Percentiles rank a stretch among this genome's conserved stretches.
These are phyloP conservation scores for Candida coquimbonensis DNA, from an alignment of 805 yeast species.

Conservation along the genomic window DNA sequence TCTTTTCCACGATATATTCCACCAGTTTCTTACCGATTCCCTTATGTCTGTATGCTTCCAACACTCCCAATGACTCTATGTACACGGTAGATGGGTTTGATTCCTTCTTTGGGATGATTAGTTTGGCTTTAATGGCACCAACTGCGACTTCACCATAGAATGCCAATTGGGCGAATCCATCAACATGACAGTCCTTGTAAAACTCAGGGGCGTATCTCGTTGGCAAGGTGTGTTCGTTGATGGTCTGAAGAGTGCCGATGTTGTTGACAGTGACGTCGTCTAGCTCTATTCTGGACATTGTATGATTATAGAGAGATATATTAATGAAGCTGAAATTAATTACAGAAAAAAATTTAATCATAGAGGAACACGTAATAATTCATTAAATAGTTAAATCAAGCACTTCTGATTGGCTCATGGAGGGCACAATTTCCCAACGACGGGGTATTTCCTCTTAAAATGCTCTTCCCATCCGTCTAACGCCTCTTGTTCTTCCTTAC, in stretches of 20 bases:
- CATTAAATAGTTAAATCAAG: too few relatives aligned
- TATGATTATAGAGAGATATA: slow-evolving; percentile 1
- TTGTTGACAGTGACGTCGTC: slow-evolving; percentile 59
- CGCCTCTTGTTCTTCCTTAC: slow-evolving; percentile 52
- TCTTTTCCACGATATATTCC: slow-evolving; percentile 47
- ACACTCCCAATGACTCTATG: slow-evolving; percentile 61
- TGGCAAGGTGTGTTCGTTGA: slow-evolving; percentile 48
- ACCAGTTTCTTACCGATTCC: slow-evolving; percentile 60
- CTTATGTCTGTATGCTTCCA: slow-evolving; percentile 51
- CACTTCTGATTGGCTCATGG: neutral
- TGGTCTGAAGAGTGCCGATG: slow-evolving; percentile 48
- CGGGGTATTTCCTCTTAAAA: slow-evolving; percentile 74
- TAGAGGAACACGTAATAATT: neutral
- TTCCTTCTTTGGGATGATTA: slow-evolving; percentile 37
- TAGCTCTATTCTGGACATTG: slow-evolving; percentile 30
- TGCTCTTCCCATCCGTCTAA: slow-evolving; percentile 81
- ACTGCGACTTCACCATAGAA: slow-evolving; percentile 63
- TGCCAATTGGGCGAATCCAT: slow-evolving; percentile 46
- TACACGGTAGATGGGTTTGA: slow-evolving; percentile 49
- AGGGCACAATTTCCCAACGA: slow-evolving; percentile 64
- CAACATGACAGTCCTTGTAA: slow-evolving; percentile 41
- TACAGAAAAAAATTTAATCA: neutral
- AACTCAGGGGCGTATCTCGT: slow-evolving; percentile 43
- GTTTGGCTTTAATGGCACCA: slow-evolving; percentile 61
- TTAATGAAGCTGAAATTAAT: neutral